These are phyloP conservation scores for Paracamarosporium sp. DNA, from an alignment of 2,329 filamentous ascomycete genomes.

Conservation along the genomic window DNA sequence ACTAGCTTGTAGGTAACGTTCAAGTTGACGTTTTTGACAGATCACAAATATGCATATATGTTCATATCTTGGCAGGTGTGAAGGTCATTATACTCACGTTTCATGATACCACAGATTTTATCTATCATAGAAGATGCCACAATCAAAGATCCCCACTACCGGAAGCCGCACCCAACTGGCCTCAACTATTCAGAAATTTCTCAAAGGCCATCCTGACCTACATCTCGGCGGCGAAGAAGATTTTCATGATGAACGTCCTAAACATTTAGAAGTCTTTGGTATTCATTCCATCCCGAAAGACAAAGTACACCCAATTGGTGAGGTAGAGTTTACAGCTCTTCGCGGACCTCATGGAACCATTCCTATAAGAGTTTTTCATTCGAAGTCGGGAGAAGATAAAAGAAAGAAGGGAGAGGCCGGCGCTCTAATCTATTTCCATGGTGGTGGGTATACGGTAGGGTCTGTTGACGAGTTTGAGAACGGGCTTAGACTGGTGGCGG, in stretches of 20 bases:
- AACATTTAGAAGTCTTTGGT: conserved; percentile 40
- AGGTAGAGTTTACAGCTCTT: conserved; percentile 42
- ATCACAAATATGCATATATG: background rate
- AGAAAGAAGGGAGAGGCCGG: conserved; percentile 20
- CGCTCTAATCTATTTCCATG: conserved; percentile 48
- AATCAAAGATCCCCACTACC: background rate
- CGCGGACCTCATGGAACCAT: conserved; percentile 44
- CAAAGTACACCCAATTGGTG: conserved; percentile 31
- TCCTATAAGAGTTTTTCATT: conserved; percentile 41
- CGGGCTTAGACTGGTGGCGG: conserved; percentile 22
- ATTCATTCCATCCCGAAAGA: conserved; percentile 31
- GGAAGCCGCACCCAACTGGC: conserved; percentile 13
- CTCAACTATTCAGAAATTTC: conserved; percentile 19
- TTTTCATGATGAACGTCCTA: conserved; percentile 27
- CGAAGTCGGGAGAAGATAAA: conserved; percentile 19
- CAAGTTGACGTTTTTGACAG: no score
- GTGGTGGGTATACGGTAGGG: conserved; percentile 48
- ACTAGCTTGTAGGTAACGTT: background rate
- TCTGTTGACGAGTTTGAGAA: conserved; percentile 50
- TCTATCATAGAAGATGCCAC: background rate
- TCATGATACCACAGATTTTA: no score
- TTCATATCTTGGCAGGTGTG: background rate
- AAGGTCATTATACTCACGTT: background rate
- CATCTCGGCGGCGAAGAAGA: conserved; percentile 31
- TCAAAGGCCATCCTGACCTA: conserved; percentile 24